Conservation (phyloP, 805 yeast species). For the Jamesozyma jinghongensis region DNA sequence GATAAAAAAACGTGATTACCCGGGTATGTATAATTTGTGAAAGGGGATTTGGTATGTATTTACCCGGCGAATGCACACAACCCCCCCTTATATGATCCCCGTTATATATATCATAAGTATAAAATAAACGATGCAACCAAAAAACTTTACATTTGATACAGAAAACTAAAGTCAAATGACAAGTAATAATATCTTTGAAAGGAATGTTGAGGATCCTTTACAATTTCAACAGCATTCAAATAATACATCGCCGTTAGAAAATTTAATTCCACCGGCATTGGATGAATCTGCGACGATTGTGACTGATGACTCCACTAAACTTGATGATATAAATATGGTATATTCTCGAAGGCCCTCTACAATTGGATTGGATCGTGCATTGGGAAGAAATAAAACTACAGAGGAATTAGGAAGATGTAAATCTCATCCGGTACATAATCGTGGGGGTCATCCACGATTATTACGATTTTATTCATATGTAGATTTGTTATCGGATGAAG, state of each 20-base stretch:
- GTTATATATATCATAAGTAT: no score
- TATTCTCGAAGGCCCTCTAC: slow-evolving; percentile 53
- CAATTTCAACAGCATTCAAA: slow-evolving; percentile 7
- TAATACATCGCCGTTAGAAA: slow-evolving; percentile 33
- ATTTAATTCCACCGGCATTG: slow-evolving; percentile 70
- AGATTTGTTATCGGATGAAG: slow-evolving; percentile 61
- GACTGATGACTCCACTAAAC: slow-evolving; percentile 48
- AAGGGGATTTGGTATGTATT: no score
- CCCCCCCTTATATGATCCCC: no score
- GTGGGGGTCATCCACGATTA: slow-evolving; percentile 11
- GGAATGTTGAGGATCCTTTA: slow-evolving; percentile 54
- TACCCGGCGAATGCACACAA: no score
- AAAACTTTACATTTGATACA: no score
- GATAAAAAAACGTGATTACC: no score
- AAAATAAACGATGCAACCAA: no score
- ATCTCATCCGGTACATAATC: neutral
- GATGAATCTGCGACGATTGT: slow-evolving; percentile 67
- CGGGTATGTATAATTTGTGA: no score
- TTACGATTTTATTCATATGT: slow-evolving; percentile 65
- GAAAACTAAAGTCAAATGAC: no score
- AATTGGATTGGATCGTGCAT: slow-evolving; percentile 33
- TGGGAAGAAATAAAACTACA: slow-evolving; percentile 2
- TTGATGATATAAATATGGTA: slow-evolving; percentile 58
- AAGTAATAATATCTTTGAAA: slow-evolving; percentile 45
- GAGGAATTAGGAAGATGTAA: slow-evolving; percentile 1